These are phyloP conservation scores for Phytopythium sindhum DNA, from an alignment of 352 stramenopile genomes.

Conservation along the genomic window DNA sequence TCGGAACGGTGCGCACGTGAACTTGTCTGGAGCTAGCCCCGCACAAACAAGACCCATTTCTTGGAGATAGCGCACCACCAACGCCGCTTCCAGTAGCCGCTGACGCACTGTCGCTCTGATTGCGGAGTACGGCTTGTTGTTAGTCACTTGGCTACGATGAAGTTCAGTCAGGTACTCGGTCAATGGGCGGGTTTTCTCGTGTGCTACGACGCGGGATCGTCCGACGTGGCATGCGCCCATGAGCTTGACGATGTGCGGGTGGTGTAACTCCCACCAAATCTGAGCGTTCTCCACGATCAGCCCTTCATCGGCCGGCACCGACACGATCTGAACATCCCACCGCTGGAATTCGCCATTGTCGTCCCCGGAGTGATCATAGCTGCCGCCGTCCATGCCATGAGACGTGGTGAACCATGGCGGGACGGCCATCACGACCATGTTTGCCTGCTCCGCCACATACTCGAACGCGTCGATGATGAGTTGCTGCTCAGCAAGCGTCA, in stretches of 20 bases:
- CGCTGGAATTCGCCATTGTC: neutral
- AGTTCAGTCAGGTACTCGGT: conserved; percentile 4
- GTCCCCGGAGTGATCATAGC: neutral
- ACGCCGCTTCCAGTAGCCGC: conserved; percentile 20
- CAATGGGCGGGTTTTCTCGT: conserved; percentile 18
- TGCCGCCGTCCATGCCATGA: neutral
- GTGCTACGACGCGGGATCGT: conserved; percentile 19
- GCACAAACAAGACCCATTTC: conserved; percentile 8
- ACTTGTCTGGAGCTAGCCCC: neutral
- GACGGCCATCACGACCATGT: neutral
- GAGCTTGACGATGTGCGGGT: conserved; percentile 25
- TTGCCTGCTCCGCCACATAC: neutral
- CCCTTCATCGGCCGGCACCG: neutral
- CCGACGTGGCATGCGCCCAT: conserved; percentile 25
- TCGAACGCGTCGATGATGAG: neutral
- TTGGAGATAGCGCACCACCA: conserved; percentile 25
- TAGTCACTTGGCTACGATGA: neutral
- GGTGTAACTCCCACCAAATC: conserved; percentile 24
- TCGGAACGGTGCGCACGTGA: neutral
- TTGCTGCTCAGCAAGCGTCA: neutral
- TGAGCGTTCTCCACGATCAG: neutral
- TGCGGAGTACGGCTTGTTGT: neutral
- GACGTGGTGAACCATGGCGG: neutral
- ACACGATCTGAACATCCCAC: neutral
- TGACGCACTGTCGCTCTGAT: conserved; percentile 8